phyloP scores from a whole-genome alignment of 1,284 basidiomycete species.

The Leccinum brunneo-olivaceum region DNA sequence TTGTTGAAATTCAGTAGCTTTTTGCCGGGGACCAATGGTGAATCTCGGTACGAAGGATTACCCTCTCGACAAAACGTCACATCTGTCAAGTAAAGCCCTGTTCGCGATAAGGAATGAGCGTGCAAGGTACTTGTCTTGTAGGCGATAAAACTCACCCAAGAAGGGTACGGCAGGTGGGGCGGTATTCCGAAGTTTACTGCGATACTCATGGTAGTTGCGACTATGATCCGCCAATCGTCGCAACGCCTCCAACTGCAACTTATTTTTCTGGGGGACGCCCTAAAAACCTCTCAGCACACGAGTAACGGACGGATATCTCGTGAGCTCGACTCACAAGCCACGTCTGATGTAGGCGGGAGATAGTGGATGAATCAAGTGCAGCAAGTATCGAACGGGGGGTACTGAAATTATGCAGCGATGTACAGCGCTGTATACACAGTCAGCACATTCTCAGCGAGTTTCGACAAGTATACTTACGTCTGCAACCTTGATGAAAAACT shows the following conservation, averaged over 20 bases:
- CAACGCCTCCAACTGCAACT: constrained; percentile 71
- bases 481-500: constrained; percentile 95
- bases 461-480: constrained; percentile 56
- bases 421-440: constrained; percentile 63
- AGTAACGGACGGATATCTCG: neutral
- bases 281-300: constrained; percentile 32
- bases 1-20: constrained; percentile 94
- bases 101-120: constrained; percentile 11
- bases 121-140: neutral
- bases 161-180: constrained; percentile 88
- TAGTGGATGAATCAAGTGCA: constrained; percentile 91
- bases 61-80: constrained; percentile 95
- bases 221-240: constrained; percentile 84
- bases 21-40: constrained; percentile 68
- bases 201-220: constrained; percentile 91
- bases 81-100: constrained; percentile 83
- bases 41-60: constrained; percentile 82
- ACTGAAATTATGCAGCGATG: constrained; percentile 83
- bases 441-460: constrained; percentile 20
- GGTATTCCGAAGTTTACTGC: constrained; percentile 74
- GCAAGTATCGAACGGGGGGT: constrained; percentile 90
- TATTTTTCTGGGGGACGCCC: constrained; percentile 83
- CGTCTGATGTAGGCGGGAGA: constrained; percentile 84
- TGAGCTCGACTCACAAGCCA: constrained; percentile 64
- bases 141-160: constrained; percentile 52